Evolutionary conservation across 192 early-diverging fungal species (phyloP).

Genomic region (Umbelopsis vinacea): DNA sequence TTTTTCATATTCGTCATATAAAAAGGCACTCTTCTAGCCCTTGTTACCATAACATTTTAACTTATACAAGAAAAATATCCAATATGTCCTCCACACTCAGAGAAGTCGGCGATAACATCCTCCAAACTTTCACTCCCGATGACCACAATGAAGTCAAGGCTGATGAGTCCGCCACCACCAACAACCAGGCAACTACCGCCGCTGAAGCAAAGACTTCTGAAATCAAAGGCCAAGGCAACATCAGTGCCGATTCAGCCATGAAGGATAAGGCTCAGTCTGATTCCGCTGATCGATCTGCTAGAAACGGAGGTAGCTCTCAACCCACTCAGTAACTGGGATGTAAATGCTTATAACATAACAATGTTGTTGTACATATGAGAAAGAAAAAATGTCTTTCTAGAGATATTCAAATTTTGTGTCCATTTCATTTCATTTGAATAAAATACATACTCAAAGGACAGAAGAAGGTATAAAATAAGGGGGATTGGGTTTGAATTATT

Average conservation of each 20-base stretch:
- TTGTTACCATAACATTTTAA: not conserved
- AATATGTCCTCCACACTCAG: slow-evolving; percentile 11
- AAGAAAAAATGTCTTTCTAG: not conserved
- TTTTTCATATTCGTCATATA: not conserved
- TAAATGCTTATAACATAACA: not conserved
- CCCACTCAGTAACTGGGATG: not conserved
- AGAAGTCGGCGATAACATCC: slow-evolving; percentile 1
- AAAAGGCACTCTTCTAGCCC: not conserved
- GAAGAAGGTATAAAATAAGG: not conserved
- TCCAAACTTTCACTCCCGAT: slow-evolving; percentile 2
- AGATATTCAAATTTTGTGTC: not conserved
- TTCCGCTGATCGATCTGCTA: slow-evolving; percentile 14
- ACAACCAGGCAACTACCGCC: not conserved
- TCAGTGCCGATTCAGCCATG: slow-evolving; percentile 12
- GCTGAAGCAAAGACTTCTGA: not conserved
- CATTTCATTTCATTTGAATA: not conserved
- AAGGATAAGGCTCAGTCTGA: slow-evolving; percentile 1
- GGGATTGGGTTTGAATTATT: not conserved
- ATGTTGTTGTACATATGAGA: slow-evolving; percentile 17
- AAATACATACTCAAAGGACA: not conserved
- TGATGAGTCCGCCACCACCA: not conserved
- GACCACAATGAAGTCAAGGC: slow-evolving; percentile 9
- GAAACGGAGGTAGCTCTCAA: slow-evolving; percentile 1
- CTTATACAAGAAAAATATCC: not conserved
- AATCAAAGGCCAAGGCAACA: slow-evolving; percentile 14